Evolutionary conservation across 768 basidiomycete genomes (phyloP), one percentile per base, ranked within the genome.

Genomic region (Lanmaoa pseudosensibilis): DNA sequence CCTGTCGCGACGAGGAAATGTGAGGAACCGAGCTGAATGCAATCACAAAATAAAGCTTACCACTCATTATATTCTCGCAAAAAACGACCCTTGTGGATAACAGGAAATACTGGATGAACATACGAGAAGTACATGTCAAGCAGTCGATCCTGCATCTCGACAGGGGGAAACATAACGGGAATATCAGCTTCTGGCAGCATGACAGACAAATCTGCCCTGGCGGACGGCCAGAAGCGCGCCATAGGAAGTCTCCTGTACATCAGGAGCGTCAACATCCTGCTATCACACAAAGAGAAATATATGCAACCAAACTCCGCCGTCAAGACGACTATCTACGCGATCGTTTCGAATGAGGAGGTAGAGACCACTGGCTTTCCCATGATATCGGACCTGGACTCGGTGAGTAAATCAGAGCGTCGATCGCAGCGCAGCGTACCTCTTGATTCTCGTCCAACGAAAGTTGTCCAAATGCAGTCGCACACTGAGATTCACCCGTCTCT

Each of bases 71-170:
- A 93, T 59, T 88, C 85, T 18, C 80, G 70, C 61, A 89, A 68
- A 69, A 94, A 92, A 21, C 82, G 79, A 13, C 71, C 74, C 71
- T 86, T 89, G 70, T 90, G 83, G n/a, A 94, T 72, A 45, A 94
- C 78, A 8, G 93, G 94, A 63, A 90, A 89, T 50, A 85, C 78
- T 7, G 93, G 92, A 62, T 95, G 92, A 32, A 89, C 85, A 64
- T 92, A 88, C 12, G 82, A 83, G 72, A 94, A 94, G 70, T 91
- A 95, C 9, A 92, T 74, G 33, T 83, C 80, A 48, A 94, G 69
- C 5, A 94, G 77, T 38, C 78, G 80, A 54, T 88, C 83, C 69
- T 92, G 91, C 34, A 83, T 73, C 18, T 79, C 77, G 21, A 76
- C 64, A 27, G 86, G 77, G 16, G 92, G 92, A 39, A 94, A 70